Conservation (phyloP, 1,284 basidiomycete genomes). For the Boletus smithii region DNA sequence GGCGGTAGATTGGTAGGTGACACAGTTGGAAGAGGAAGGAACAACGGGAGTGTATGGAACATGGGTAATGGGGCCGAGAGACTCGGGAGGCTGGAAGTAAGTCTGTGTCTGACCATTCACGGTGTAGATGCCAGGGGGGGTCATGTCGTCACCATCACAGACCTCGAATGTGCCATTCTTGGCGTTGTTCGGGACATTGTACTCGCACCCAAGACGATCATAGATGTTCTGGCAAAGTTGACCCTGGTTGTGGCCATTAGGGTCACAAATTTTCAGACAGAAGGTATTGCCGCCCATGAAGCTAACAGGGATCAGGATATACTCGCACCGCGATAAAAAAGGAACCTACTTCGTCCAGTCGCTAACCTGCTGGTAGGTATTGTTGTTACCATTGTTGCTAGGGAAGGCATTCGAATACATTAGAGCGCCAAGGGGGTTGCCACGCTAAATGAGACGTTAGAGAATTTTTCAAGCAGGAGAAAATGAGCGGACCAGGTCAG, state of each 20-base stretch:
- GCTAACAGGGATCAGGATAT: constrained; percentile 22
- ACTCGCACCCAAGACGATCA: constrained; percentile 67
- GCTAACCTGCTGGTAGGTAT: constrained; percentile 45
- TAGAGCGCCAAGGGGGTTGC: constrained; percentile 62
- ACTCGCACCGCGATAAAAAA: background rate
- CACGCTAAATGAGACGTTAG: constrained; percentile 50
- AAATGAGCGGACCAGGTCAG: constrained; percentile 36
- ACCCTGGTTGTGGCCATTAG: constrained; percentile 46
- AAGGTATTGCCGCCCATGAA: constrained; percentile 61
- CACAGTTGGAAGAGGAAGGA: constrained; percentile 64
- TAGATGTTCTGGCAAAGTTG: constrained; percentile 59
- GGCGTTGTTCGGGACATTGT: constrained; percentile 66
- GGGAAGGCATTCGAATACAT: constrained; percentile 58
- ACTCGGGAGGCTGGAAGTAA: constrained; percentile 61
- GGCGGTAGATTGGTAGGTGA: constrained; percentile 49
- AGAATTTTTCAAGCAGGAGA: constrained; percentile 25
- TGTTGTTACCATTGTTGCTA: constrained; percentile 36
- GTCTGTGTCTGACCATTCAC: constrained; percentile 41
- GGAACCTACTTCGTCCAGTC: constrained; percentile 54
- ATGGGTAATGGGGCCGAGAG: constrained; percentile 50
- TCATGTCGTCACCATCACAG: constrained; percentile 57
- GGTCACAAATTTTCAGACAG: constrained; percentile 62
- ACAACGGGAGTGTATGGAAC: constrained; percentile 61
- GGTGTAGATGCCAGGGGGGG: constrained; percentile 32
- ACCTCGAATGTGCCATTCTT: constrained; percentile 53